A percentile compares a stretch with the other conserved stretches of the same genome.
These are phyloP conservation scores for Stropharia rugosoannulata DNA, from an alignment of 768 basidiomycete species.

Conservation along the genomic window DNA sequence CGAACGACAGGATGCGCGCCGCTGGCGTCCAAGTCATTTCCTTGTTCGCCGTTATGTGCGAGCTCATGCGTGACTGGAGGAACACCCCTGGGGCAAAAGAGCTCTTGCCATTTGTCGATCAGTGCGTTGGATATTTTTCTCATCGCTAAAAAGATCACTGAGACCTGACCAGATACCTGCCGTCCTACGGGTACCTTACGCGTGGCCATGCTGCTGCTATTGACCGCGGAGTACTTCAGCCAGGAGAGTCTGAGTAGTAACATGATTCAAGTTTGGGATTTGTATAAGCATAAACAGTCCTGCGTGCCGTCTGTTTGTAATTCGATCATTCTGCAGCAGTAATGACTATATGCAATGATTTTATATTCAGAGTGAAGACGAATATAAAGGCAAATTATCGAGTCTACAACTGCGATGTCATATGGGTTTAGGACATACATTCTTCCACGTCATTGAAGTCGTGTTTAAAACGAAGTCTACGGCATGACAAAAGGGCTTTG, in stretches of 20 bases:
- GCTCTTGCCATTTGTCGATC: conserved; percentile 44
- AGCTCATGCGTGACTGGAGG: conserved; percentile 54
- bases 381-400: too few species aligned
- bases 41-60: conserved; percentile 40
- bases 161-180: conserved; percentile 18
- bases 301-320: too few species aligned
- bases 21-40: conserved; percentile 47
- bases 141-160: neutral
- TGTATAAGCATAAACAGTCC: too few species aligned
- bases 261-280: neutral
- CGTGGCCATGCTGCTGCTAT: conserved; percentile 26
- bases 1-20: conserved; percentile 47
- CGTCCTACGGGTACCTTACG: conserved; percentile 25
- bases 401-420: too few species aligned
- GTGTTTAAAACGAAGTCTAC: too few species aligned
- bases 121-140: conserved; percentile 26
- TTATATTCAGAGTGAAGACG: too few species aligned
- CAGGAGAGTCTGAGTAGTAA: conserved; percentile 21
- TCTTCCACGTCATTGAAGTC: too few species aligned
- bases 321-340: too few species aligned
- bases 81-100: conserved; percentile 41
- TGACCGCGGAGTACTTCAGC: conserved; percentile 16
- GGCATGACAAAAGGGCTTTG: too few species aligned
- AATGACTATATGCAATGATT: too few species aligned
- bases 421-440: too few species aligned